Base-by-base conservation (phyloP, 176 grass and related monocot genomes). In the Elaeis guineensis region DNA sequence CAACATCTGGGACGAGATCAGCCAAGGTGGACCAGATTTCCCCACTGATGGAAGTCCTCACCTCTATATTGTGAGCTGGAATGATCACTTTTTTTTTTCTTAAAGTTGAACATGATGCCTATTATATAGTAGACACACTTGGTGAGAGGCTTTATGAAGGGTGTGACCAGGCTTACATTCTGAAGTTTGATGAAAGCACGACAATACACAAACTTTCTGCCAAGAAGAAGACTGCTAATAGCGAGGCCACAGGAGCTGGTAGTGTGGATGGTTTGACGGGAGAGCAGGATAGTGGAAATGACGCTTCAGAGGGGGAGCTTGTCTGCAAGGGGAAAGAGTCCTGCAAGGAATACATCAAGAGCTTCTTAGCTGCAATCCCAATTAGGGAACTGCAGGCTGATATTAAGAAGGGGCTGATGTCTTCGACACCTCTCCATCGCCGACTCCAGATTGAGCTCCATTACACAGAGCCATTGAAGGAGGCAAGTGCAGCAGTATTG, bases 1-100 rank as follows among this genome's bases (percentile, higher is more conserved):
- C 26, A 35, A 51, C 52, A 68, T 68, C 65, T 68, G 65, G 65
- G 52, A 68, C 23, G 65, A 68, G 21, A 57, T 68, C n/a, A 68
- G 52, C 11, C 9, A 19, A 55, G 52, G 11, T 22, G 52, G 65
- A 16, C 39, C 12, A 17, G 53, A 68, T 11, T 48, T 16, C 19
- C 7, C 22, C 3, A 54, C 20, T 22, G 20, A 66, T 54, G 64
- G 35, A 54, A 22, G 16, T 16, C 26, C 65, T 56, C 55, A 52
- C 5, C 51, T 68, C 1, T 68, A 68, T 17, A 55, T 68, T 6
- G 65, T 68, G 12, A 68, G 65, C 25, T 68, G 65, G 65, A 68
- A 68, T 17, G 65, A 68, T 21, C 65, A 68, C 19, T 68, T 68
- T 29, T 68, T 68, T 68, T 16, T 19, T 68, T 52, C 65, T 68